phyloP scores from a whole-genome alignment of 2,329 filamentous ascomycete species.

The Allantophomopsis lycopodina region DNA sequence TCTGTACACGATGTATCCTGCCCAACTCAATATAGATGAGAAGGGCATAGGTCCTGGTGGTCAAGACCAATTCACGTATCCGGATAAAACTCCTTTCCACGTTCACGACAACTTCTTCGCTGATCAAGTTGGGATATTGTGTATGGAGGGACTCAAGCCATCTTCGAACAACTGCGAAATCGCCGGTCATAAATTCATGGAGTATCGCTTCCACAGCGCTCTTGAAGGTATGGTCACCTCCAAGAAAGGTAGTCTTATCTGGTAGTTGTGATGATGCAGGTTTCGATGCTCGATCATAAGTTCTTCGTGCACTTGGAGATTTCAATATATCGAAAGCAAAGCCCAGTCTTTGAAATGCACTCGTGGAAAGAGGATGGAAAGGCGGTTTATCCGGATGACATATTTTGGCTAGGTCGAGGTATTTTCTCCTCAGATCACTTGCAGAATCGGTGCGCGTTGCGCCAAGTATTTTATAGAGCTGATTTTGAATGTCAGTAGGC shows the following conservation, averaged over 20 bases:
- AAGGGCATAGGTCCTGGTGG: slow-evolving; percentile 22
- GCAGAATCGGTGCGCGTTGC: slow-evolving; percentile 17
- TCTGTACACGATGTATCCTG: slow-evolving; percentile 22
- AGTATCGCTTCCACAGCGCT: slow-evolving; percentile 22
- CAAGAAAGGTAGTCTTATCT: slow-evolving; percentile 19
- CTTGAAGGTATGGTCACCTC: slow-evolving; percentile 23
- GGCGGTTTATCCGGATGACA: slow-evolving; percentile 24
- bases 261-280: slow-evolving; percentile 13
- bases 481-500: neutral
- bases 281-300: slow-evolving; percentile 22
- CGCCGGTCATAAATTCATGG: slow-evolving; percentile 24
- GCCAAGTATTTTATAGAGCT: slow-evolving; percentile 23
- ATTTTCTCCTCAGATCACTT: slow-evolving; percentile 22
- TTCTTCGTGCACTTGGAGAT: slow-evolving; percentile 20
- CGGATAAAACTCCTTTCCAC: slow-evolving; percentile 21
- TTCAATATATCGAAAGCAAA: slow-evolving; percentile 26
- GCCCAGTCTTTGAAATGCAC: slow-evolving; percentile 23
- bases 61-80: slow-evolving; percentile 22
- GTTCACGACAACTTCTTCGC: slow-evolving; percentile 20
- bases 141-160: slow-evolving; percentile 19
- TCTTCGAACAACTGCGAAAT: slow-evolving; percentile 21
- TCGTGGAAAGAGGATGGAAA: slow-evolving; percentile 21
- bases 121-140: slow-evolving; percentile 22
- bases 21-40: slow-evolving; percentile 24
- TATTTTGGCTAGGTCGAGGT: slow-evolving; percentile 24